Percentiles rank a stretch among this genome's conserved stretches.
Conservation (phyloP, 805 yeast species). For the Barnettozyma salicaria region DNA sequence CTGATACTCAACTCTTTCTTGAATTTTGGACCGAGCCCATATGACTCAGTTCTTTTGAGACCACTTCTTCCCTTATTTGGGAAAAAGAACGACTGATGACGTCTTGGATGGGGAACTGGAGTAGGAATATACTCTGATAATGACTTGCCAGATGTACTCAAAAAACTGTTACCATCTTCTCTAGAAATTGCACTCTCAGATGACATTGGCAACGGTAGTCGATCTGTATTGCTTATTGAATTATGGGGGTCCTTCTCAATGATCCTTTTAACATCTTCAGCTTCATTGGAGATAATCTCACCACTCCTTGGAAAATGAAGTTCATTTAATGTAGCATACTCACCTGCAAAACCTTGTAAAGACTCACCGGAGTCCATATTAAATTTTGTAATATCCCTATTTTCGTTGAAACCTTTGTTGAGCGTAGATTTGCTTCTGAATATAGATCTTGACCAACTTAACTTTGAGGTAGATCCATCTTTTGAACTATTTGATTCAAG, state of each 20-base stretch:
- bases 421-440: slow-evolving; percentile 2
- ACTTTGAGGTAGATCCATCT: neutral
- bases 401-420: neutral
- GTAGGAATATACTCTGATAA: slow-evolving; percentile 16
- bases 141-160: slow-evolving; percentile 1
- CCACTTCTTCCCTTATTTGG: slow-evolving; percentile 1
- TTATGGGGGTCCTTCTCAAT: slow-evolving; percentile 1
- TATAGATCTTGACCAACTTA: slow-evolving; percentile 16
- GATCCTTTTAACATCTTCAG: slow-evolving; percentile 12
- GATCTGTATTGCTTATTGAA: neutral
- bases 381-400: slow-evolving; percentile 3
- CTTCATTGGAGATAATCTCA: slow-evolving; percentile 6
- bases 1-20: slow-evolving; percentile 11
- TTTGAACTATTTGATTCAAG: neutral
- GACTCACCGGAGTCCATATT: slow-evolving; percentile 25
- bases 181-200: slow-evolving; percentile 1
- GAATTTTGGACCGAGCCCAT: neutral
- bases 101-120: slow-evolving; percentile 9
- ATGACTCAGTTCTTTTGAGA: slow-evolving; percentile 3
- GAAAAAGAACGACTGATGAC: slow-evolving; percentile 5
- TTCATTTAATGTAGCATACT: slow-evolving; percentile 10
- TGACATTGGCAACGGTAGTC: neutral
- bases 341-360: slow-evolving; percentile 18
- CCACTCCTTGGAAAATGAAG: slow-evolving; percentile 9
- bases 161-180: slow-evolving; percentile 7